These are phyloP conservation scores for Teratosphaeria viscida DNA, from an alignment of 2,329 filamentous ascomycete species.

Conservation along the genomic window DNA sequence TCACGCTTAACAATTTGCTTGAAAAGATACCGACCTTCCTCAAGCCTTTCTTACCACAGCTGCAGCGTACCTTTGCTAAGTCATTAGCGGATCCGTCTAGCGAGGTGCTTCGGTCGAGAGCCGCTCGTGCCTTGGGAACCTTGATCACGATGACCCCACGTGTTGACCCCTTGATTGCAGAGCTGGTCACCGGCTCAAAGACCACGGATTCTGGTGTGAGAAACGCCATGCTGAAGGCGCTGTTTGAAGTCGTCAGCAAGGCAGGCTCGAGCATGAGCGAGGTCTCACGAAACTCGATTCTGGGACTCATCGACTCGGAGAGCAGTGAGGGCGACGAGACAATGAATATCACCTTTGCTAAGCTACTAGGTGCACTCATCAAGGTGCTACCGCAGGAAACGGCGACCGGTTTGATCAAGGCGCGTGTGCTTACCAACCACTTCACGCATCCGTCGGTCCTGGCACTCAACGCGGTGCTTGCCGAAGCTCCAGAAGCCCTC, in stretches of 20 bases:
- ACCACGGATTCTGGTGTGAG: conserved; percentile 77
- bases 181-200: conserved; percentile 91
- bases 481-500: conserved; percentile 65
- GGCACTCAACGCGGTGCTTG: conserved; percentile 76
- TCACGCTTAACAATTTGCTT: conserved; percentile 86
- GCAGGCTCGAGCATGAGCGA: conserved; percentile 93
- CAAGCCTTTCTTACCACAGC: conserved; percentile 91
- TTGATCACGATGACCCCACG: conserved; percentile 91
- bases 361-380: conserved; percentile 77
- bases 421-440: conserved; percentile 66
- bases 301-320: conserved; percentile 80
- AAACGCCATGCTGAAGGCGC: conserved; percentile 91
- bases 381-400: conserved; percentile 70
- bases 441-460: conserved; percentile 71
- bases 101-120: conserved; percentile 73
- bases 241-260: conserved; percentile 94
- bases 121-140: conserved; percentile 87
- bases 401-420: conserved; percentile 52
- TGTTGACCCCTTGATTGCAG: conserved; percentile 84
- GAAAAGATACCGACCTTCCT: conserved; percentile 94
- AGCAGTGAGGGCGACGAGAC: conserved; percentile 54
- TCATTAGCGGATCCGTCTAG: conserved; percentile 88
- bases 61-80: conserved; percentile 94
- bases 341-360: conserved; percentile 84
- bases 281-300: conserved; percentile 70